Conservation (phyloP, 2,329 filamentous ascomycete genomes). For the Aspergillus fijiensis region DNA sequence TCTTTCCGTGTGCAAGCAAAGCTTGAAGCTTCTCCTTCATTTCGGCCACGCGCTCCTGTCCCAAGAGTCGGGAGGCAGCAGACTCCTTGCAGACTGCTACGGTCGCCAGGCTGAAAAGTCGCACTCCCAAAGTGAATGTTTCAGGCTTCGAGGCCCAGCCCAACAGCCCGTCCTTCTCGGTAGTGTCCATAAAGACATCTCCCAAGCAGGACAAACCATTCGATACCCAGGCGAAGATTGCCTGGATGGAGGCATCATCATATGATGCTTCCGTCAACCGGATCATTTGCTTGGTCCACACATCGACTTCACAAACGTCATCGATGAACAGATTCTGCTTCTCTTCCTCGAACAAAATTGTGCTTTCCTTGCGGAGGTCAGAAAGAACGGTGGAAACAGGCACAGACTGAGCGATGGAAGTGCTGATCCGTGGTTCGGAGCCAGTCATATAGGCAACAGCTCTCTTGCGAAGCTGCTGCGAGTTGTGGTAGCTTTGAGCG, state of each 20-base stretch:
- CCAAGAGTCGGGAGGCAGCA: constrained; percentile 17
- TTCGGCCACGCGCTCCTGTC: constrained; percentile 12
- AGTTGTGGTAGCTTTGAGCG: constrained; percentile 33
- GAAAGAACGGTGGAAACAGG: constrained; percentile 32
- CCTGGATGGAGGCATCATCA: constrained; percentile 18
- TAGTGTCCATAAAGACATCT: constrained; percentile 28
- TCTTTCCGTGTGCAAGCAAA: constrained; percentile 25
- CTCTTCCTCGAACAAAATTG: constrained; percentile 74
- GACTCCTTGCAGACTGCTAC: constrained; percentile 30
- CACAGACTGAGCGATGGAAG: constrained; percentile 18
- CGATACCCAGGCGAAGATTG: constrained; percentile 33
- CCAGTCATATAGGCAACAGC: constrained; percentile 42
- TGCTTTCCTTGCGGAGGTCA: constrained; percentile 39
- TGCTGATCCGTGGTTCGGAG: constrained; percentile 27
- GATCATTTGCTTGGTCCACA: constrained; percentile 63
- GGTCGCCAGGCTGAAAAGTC: constrained; percentile 40
- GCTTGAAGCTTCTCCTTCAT: constrained; percentile 26
- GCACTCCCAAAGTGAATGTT: constrained; percentile 55
- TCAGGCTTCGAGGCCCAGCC: constrained; percentile 71
- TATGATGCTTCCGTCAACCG: constrained; percentile 28
- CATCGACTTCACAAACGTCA: constrained; percentile 67
- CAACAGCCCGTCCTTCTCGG: constrained; percentile 61
- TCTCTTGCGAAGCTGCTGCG: constrained; percentile 33
- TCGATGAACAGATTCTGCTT: constrained; percentile 95
- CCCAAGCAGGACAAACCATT: constrained; percentile 32